Percentiles rank a stretch among this genome's conserved stretches.
phyloP scores from a whole-genome alignment of 805 yeast genomes.

The Saturnispora serradocipensis region DNA sequence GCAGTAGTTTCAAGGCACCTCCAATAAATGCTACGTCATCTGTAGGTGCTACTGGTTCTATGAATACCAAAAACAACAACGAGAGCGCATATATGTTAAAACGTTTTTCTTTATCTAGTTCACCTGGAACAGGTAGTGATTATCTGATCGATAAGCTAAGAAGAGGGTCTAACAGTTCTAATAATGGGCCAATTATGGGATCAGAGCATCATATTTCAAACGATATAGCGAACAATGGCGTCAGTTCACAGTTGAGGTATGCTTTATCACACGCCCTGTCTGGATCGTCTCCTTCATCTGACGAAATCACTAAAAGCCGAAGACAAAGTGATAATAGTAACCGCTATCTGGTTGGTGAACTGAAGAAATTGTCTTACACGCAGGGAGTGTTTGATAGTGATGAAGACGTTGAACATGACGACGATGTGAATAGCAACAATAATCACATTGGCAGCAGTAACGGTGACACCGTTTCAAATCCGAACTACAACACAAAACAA shows the following conservation, averaged over 20 bases:
- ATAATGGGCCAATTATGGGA: background rate
- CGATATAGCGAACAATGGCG: background rate
- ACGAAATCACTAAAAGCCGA: background rate
- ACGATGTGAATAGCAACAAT: background rate
- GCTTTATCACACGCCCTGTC: slow-evolving; percentile 1
- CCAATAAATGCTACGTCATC: slow-evolving; percentile 10
- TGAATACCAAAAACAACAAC: background rate
- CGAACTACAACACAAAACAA: background rate
- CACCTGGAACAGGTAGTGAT: slow-evolving; percentile 3
- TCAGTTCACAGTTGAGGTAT: slow-evolving; percentile 6
- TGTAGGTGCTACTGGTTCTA: slow-evolving; percentile 6
- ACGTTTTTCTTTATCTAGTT: slow-evolving; percentile 2
- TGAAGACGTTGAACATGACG: slow-evolving; percentile 22
- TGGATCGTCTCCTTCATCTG: background rate
- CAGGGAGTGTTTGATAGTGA: slow-evolving; percentile 28
- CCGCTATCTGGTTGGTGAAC: slow-evolving; percentile 18
- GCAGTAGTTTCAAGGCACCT: slow-evolving; percentile 8
- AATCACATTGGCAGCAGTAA: background rate
- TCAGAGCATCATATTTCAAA: background rate
- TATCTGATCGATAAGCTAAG: slow-evolving; percentile 6
- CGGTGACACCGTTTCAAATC: background rate
- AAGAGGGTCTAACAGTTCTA: slow-evolving; percentile 10
- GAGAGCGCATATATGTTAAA: background rate
- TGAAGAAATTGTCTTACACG: slow-evolving; percentile 25
- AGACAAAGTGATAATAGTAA: slow-evolving; percentile 2